phyloP scores from a whole-genome alignment of 805 yeast species.

The Scheffersomyces amazonensis region DNA sequence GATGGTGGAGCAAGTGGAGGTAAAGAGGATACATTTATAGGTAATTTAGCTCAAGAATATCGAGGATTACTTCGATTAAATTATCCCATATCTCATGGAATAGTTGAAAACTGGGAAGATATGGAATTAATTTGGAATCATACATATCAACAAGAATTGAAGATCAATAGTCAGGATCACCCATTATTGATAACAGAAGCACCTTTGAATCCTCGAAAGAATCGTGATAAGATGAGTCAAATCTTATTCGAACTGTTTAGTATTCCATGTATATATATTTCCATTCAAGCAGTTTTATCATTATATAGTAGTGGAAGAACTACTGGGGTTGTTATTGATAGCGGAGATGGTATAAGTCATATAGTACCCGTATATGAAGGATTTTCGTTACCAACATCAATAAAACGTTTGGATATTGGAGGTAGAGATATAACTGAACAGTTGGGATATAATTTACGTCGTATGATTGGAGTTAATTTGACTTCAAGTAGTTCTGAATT shows the following conservation, averaged over 20 bases:
- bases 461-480: conserved; percentile 58
- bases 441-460: conserved; percentile 65
- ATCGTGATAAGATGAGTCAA: conserved; percentile 62
- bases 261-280: conserved; percentile 71
- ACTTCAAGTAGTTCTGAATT: conserved; percentile 67
- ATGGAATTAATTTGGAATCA: conserved; percentile 92
- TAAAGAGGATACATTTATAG: conserved; percentile 69
- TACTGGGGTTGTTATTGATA: conserved; percentile 84
- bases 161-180: conserved; percentile 70
- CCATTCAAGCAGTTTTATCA: conserved; percentile 76
- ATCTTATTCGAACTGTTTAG: conserved; percentile 69
- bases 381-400: conserved; percentile 69
- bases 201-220: conserved; percentile 68
- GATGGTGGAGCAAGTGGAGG: conserved; percentile 45
- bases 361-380: conserved; percentile 91
- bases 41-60: conserved; percentile 67
- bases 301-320: conserved; percentile 88
- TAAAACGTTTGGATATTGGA: conserved; percentile 74
- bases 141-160: conserved; percentile 56
- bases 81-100: conserved; percentile 80
- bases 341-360: conserved; percentile 92
- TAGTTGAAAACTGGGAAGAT: conserved; percentile 84
- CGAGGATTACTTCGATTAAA: conserved; percentile 72
- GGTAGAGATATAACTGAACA: conserved; percentile 84
- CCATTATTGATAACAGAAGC: conserved; percentile 88